These are phyloP conservation scores for Medicago truncatula DNA, from an alignment of 306 rosid species.

Conservation along the genomic window MtrunA17r5.0-ANR NC_053043.1:50125001-50125500, in stretches of 20 bases:
- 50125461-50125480: slow-evolving; percentile 81
- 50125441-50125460: slow-evolving; percentile 65
- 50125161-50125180: background rate
- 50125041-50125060: slow-evolving; percentile 93
- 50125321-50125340: background rate
- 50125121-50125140: background rate
- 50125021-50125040: slow-evolving; percentile 92
- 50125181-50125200: background rate
- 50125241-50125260: background rate
- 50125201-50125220: background rate
- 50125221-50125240: background rate
- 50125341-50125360: slow-evolving; percentile 5
- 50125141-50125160: background rate
- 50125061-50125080: slow-evolving; percentile 94
- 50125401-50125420: slow-evolving; percentile 93
- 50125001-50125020: slow-evolving; percentile 99
- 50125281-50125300: background rate
- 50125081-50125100: slow-evolving; percentile 19
- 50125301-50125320: background rate
- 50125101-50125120: slow-evolving; percentile 17
- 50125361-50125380: background rate
- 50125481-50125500: slow-evolving; percentile 80
- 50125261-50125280: background rate
- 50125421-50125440: slow-evolving; percentile 88
- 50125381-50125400: slow-evolving; percentile 44